phyloP scores from a whole-genome alignment of 768 basidiomycete genomes.

The Daedalea quercina region DNA sequence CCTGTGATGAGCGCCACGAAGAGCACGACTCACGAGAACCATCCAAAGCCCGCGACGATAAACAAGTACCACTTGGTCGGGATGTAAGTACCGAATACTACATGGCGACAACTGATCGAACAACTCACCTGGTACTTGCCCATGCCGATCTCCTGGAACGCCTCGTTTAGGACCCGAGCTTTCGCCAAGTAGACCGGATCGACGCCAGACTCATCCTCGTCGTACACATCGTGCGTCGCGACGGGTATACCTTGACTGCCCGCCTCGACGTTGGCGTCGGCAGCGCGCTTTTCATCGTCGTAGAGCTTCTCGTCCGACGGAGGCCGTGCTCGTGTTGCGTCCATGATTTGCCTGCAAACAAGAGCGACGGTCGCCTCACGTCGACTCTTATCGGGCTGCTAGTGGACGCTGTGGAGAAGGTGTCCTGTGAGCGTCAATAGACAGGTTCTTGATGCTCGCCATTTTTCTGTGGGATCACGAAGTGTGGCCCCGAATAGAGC shows the following conservation, averaged over 20 bases:
- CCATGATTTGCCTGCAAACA: not conserved
- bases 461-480: too few relatives aligned
- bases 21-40: constrained; percentile 51
- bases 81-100: not conserved
- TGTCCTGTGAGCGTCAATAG: too few relatives aligned
- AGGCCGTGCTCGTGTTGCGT: not conserved
- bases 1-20: not conserved
- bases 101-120: not conserved
- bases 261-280: constrained; percentile 1
- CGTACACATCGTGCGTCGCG: constrained; percentile 24
- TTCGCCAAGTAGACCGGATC: constrained; percentile 46
- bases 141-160: constrained; percentile 50
- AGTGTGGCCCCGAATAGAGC: too few relatives aligned
- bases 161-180: constrained; percentile 38
- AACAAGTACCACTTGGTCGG: constrained; percentile 51
- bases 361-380: too few relatives aligned
- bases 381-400: too few relatives aligned
- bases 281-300: not conserved
- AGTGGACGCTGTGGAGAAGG: too few relatives aligned
- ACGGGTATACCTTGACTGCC: not conserved
- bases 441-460: too few relatives aligned
- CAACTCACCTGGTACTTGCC: constrained; percentile 43
- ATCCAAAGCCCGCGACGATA: constrained; percentile 64
- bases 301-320: constrained; percentile 2
- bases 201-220: constrained; percentile 24